Evolutionary conservation across 257 asterid genomes (phyloP).

Genomic region (Thymus quinquecostatus): DNA sequence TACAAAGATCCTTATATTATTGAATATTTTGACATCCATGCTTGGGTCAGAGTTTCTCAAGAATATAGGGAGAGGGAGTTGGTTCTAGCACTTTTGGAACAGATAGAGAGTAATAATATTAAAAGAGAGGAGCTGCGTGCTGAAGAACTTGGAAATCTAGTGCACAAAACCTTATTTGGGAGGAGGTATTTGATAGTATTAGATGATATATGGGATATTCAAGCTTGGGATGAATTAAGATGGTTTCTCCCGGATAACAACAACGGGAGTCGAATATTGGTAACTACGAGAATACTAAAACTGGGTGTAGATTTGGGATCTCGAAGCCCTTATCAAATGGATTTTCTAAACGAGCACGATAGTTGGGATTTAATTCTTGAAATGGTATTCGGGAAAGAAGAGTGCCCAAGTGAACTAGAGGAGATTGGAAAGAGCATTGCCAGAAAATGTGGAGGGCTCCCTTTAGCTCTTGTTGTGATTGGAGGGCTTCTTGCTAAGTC

Average conservation of each 20-base stretch:
- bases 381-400: constrained; percentile 15
- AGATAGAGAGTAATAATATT: not conserved
- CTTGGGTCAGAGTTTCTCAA: constrained; percentile 24
- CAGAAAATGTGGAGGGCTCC: too few relatives aligned
- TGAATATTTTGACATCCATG: constrained; percentile 9
- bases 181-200: too few relatives aligned
- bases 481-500: too few relatives aligned
- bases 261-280: too few relatives aligned
- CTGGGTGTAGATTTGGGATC: constrained; percentile 24
- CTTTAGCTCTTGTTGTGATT: too few relatives aligned
- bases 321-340: constrained; percentile 9
- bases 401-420: too few relatives aligned
- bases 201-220: too few relatives aligned
- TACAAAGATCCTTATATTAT: not conserved
- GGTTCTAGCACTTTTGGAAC: not conserved
- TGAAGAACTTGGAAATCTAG: constrained; percentile 11
- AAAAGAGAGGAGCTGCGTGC: not conserved
- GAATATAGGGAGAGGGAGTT: not conserved
- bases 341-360: constrained; percentile 13
- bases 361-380: constrained; percentile 29
- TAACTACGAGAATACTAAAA: constrained; percentile 27
- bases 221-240: too few relatives aligned
- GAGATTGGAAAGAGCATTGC: too few relatives aligned
- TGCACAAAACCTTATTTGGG: constrained; percentile 22
- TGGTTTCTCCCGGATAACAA: too few relatives aligned